Evolutionary conservation across 2,329 filamentous ascomycete genomes (phyloP), one percentile per base, ranked within the genome.

Genomic region (Sporothrix inflata): DNA sequence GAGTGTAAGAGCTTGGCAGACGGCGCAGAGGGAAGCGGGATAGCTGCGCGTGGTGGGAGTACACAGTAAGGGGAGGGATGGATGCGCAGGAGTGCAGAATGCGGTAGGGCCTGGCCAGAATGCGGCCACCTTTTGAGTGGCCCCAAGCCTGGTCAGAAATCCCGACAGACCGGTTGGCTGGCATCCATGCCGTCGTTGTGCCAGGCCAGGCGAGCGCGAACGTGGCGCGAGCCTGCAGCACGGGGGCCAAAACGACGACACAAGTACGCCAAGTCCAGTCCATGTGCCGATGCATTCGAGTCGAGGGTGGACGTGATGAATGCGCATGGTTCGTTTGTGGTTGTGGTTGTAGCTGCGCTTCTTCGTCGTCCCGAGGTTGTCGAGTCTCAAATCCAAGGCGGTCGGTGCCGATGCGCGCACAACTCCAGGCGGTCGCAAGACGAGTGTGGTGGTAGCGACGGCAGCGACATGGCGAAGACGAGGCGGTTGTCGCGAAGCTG

Each of bases 91-190:
- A 38, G 57, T 61, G 57, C 30, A 61, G 30, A 21, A 34, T n/a
- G 53, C 53, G 55, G 55, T 12, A 55, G 51, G 21, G 8, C 47
- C 21, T 12, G 51, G n/a, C 51, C 51, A 55, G 24, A 12, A 55
- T 55, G 53, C 53, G 53, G 53, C 53, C 51, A 27, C 21, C 51
- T 53, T 27, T 53, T 60, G 57, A 6, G 30, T 60, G 55, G 55
- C 30, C 30, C 55, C 30, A 40, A 61, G 19, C 30, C 34, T 38
- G 51, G 38, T 40, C 51, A 24, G 19, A 42, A 60, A 42, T 69
- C 67, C 67, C 67, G 67, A 69, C 51, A 69, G 67, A 21, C 14
- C 16, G 67, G 67, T 60, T 30, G 49, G 38, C 24, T 69, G 27
- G 34, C 30, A 49, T 21, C 47, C 67, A 40, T 40, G 47, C 47